phyloP scores from a whole-genome alignment of 2,329 filamentous ascomycete genomes.

The Leptosphaerulina australis region DNA sequence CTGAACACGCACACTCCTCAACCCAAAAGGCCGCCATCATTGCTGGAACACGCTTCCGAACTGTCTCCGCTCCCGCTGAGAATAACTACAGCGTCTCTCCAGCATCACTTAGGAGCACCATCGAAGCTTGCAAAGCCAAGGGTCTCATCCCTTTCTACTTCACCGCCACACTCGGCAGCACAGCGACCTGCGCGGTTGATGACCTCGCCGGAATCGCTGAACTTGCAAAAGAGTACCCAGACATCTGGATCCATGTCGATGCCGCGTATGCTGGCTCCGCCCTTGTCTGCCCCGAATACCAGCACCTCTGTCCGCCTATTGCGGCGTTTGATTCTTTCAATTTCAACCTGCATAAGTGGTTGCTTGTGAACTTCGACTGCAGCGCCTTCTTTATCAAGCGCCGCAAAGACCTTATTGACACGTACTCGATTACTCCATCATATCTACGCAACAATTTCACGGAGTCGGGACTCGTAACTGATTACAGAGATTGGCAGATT shows the following conservation, averaged over 20 bases:
- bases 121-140: conserved; percentile 69
- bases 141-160: conserved; percentile 86
- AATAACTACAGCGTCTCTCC: conserved; percentile 75
- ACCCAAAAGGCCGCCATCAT: conserved; percentile 88
- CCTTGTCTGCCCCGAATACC: conserved; percentile 80
- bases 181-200: conserved; percentile 86
- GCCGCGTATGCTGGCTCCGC: conserved; percentile 90
- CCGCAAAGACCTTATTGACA: conserved; percentile 76
- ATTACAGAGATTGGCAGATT: conserved; percentile 98
- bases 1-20: conserved; percentile 78
- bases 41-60: conserved; percentile 79
- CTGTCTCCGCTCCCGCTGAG: conserved; percentile 66
- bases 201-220: conserved; percentile 73
- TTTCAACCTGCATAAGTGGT: conserved; percentile 97
- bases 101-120: conserved; percentile 62
- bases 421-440: conserved; percentile 76
- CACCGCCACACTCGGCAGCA: conserved; percentile 83
- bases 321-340: conserved; percentile 83
- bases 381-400: conserved; percentile 78
- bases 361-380: conserved; percentile 89
- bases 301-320: conserved; percentile 68
- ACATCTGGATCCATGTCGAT: conserved; percentile 91
- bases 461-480: conserved; percentile 83
- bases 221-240: conserved; percentile 59
- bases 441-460: conserved; percentile 85